Evolutionary conservation across 331 rosid species (phyloP).

Genomic region (Pyrus hybrid): DNA sequence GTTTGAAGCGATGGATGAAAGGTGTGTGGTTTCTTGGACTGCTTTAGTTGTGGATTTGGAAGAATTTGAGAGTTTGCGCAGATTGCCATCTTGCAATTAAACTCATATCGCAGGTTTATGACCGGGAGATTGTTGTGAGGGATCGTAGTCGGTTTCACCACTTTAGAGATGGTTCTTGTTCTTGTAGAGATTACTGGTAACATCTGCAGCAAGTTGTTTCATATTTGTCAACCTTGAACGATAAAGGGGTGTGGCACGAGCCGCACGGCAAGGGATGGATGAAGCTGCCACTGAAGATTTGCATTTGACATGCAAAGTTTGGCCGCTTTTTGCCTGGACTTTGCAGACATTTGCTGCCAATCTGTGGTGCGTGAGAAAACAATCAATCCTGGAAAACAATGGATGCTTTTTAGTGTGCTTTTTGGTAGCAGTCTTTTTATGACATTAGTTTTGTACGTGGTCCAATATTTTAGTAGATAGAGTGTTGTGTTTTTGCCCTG

Average conservation of each 20-base stretch:
- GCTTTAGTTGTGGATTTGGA: constrained; percentile 64
- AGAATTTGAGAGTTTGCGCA: constrained; percentile 78
- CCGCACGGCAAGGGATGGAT: too few relatives aligned
- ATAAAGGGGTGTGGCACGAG: background rate
- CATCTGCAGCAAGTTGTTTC: background rate
- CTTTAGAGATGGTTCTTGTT: constrained; percentile 63
- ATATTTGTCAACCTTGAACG: background rate
- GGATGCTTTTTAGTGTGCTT: too few relatives aligned
- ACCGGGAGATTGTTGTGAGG: constrained; percentile 66
- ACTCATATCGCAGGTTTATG: constrained; percentile 70
- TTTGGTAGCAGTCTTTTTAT: too few relatives aligned
- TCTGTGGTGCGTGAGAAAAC: too few relatives aligned
- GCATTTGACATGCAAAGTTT: too few relatives aligned
- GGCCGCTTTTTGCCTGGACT: too few relatives aligned
- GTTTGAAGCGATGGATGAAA: constrained; percentile 52
- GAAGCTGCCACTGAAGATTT: too few relatives aligned
- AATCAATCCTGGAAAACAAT: too few relatives aligned
- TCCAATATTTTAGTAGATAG: too few relatives aligned
- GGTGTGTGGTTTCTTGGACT: constrained; percentile 66
- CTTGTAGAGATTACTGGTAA: constrained; percentile 89
- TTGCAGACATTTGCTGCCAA: too few relatives aligned
- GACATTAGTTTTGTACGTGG: too few relatives aligned
- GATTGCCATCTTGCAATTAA: constrained; percentile 86
- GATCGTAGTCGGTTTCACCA: constrained; percentile 86
- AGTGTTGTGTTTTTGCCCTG: too few relatives aligned